Base-by-base conservation (phyloP, 306 rosid species). In the Ziziphus jujuba region DNA sequence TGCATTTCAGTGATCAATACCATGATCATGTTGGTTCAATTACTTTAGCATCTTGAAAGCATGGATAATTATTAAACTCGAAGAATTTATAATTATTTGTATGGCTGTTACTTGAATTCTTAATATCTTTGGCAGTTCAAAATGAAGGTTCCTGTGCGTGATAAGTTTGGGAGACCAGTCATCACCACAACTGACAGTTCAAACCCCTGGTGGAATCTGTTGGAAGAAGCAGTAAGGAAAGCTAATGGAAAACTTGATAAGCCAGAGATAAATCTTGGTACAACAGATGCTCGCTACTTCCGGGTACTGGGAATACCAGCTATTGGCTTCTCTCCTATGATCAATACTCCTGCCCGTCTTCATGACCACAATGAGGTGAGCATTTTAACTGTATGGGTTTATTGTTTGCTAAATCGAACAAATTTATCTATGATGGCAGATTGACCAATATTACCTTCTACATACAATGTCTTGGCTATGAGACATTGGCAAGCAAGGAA, bases 291-390 rank as follows among this genome's bases (percentile, higher is more conserved):
- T 24, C 90, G 90, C 49, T 85, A 90, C 77, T 90, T 88, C 78
- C 86, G 99, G 56, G 7, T 5, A 21, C 86, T 1, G 47, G 96
- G 99, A 69, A 61, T 93, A 57, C 95, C 96, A 5, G 96, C 99
- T 13, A 88, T 93, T 60, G 97, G 99, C 63, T 86, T 93, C 86
- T 93, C 99, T 49, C 99, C 99, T 17, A 88, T 93, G 86, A 90
- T 89, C 50, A 90, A 88, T 85, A 90, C 99, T 59, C 97, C 97
- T 65, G 52, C 81, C 75, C 96, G 88, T 38, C 96, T 88, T 54
- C 99, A 93, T 69, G 99, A 93, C 75, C 97, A 93, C 76, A 90
- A 90, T 17, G 99, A 93, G 99, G 99, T 93, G 76, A 78, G 71
- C 58, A 36, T 20, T 55, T 40, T 0, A 40, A 40, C 45, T 40